These are phyloP conservation scores for Penicillium subrubescens DNA, from an alignment of 495 filamentous ascomycete species.

Conservation along the genomic window DNA sequence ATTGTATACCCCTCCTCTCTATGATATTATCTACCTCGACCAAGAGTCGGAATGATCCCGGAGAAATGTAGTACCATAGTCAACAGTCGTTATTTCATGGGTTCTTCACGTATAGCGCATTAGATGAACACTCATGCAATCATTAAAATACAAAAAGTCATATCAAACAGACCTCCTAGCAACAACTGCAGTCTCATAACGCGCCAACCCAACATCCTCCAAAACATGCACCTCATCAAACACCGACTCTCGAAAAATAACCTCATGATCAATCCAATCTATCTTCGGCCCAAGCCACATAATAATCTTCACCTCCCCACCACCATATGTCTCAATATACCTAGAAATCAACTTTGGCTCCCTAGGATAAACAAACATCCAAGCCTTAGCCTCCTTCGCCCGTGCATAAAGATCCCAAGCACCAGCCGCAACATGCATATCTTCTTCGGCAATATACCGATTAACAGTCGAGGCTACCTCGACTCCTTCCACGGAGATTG, in stretches of 20 bases:
- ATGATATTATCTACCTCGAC: not conserved
- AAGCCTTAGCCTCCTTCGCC: conserved; percentile 41
- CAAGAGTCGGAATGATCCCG: not conserved
- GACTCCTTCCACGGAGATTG: conserved; percentile 42
- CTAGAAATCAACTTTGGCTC: conserved; percentile 44
- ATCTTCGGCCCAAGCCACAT: conserved; percentile 54
- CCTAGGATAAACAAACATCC: conserved; percentile 62
- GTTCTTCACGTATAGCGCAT: not conserved
- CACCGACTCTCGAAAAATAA: conserved; percentile 22
- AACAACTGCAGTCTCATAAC: conserved; percentile 37
- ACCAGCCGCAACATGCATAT: conserved; percentile 44
- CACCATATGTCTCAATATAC: conserved; percentile 41
- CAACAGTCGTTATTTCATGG: no score
- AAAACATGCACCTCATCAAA: conserved; percentile 26
- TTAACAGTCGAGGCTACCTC: conserved; percentile 49
- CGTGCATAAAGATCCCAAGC: conserved; percentile 41
- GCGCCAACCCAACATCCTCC: conserved; percentile 34
- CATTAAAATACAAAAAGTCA: not conserved
- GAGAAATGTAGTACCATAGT: not conserved
- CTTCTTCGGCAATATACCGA: conserved; percentile 45
- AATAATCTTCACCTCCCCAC: conserved; percentile 33
- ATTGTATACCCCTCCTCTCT: conserved; percentile 33
- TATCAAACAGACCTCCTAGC: conserved; percentile 13
- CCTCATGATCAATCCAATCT: conserved; percentile 51
- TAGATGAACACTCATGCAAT: not conserved